Conservation (phyloP, 1,139 yeast species). For the Eremothecium gossypii region DNA sequence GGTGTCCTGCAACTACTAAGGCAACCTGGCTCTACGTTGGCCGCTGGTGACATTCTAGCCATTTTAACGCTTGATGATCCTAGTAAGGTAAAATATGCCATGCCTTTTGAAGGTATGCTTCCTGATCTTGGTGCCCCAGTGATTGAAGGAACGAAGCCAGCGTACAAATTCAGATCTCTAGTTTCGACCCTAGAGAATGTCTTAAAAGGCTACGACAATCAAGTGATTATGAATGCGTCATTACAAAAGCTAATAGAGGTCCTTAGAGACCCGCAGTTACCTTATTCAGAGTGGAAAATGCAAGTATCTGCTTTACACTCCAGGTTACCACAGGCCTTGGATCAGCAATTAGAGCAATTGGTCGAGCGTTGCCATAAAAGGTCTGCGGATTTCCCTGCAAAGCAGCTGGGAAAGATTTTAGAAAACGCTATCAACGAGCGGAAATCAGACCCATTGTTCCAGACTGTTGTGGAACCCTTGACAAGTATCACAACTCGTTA, state of each 20-base stretch:
- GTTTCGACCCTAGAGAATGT: slow-evolving; percentile 62
- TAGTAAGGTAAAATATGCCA: slow-evolving; percentile 91
- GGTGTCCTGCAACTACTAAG: slow-evolving; percentile 88
- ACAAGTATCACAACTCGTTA: slow-evolving; percentile 61
- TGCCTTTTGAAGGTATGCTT: slow-evolving; percentile 88
- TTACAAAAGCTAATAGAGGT: slow-evolving; percentile 63
- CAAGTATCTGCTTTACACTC: slow-evolving; percentile 87
- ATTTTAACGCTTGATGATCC: slow-evolving; percentile 93
- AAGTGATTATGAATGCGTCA: slow-evolving; percentile 81
- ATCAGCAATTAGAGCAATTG: slow-evolving; percentile 52
- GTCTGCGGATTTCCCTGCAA: slow-evolving; percentile 86
- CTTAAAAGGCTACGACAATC: slow-evolving; percentile 87
- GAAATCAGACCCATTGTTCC: slow-evolving; percentile 43
- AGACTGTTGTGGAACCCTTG: slow-evolving; percentile 62
- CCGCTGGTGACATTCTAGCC: slow-evolving; percentile 95
- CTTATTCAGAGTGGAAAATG: slow-evolving; percentile 85
- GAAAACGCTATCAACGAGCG: slow-evolving; percentile 36
- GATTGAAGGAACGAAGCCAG: slow-evolving; percentile 75
- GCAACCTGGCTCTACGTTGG: slow-evolving; percentile 96
- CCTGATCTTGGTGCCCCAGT: slow-evolving; percentile 82
- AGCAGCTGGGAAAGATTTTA: slow-evolving; percentile 53
- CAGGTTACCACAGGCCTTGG: slow-evolving; percentile 72
- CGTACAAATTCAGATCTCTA: slow-evolving; percentile 57
- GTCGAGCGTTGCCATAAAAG: slow-evolving; percentile 62
- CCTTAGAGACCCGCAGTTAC: slow-evolving; percentile 71